A percentile compares a stretch with the other conserved stretches of the same genome.
Evolutionary conservation across 805 yeast genomes (phyloP).

Genomic region (Sungouiella blattae): DNA sequence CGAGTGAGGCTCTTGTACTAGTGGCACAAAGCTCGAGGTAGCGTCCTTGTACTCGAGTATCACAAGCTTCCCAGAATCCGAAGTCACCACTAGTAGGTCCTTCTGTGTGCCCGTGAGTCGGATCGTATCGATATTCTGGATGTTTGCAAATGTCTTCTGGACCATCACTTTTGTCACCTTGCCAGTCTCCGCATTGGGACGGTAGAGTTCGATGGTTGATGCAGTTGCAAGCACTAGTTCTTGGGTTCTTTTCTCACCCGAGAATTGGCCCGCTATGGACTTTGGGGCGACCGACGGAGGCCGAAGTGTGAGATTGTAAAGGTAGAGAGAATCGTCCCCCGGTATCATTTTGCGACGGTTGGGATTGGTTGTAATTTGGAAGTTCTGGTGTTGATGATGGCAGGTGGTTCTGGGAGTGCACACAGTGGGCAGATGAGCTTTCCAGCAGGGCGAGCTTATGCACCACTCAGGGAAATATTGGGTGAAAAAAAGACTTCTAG

Average conservation of each 20-base stretch:
- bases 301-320: slow-evolving; percentile 72
- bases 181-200: slow-evolving; percentile 54
- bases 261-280: slow-evolving; percentile 68
- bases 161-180: slow-evolving; percentile 40
- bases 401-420: too few relatives aligned
- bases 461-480: too few relatives aligned
- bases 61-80: slow-evolving; percentile 75
- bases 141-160: slow-evolving; percentile 54
- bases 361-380: too few relatives aligned
- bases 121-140: slow-evolving; percentile 52
- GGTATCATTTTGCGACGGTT: slow-evolving; percentile 8
- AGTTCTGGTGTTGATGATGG: too few relatives aligned
- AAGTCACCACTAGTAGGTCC: slow-evolving; percentile 63
- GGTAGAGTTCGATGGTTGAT: slow-evolving; percentile 51
- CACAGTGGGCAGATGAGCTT: too few relatives aligned
- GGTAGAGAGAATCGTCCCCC: slow-evolving; percentile 26
- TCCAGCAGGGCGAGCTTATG: too few relatives aligned
- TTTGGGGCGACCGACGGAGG: slow-evolving; percentile 50
- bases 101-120: slow-evolving; percentile 49
- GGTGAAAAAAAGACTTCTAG: too few relatives aligned
- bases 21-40: slow-evolving; percentile 41
- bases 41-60: slow-evolving; percentile 45
- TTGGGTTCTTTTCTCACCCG: slow-evolving; percentile 50
- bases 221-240: slow-evolving; percentile 60
- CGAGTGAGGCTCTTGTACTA: slow-evolving; percentile 61